Evolutionary conservation across 768 basidiomycete species (phyloP).

Genomic region (Galerina marginata): DNA sequence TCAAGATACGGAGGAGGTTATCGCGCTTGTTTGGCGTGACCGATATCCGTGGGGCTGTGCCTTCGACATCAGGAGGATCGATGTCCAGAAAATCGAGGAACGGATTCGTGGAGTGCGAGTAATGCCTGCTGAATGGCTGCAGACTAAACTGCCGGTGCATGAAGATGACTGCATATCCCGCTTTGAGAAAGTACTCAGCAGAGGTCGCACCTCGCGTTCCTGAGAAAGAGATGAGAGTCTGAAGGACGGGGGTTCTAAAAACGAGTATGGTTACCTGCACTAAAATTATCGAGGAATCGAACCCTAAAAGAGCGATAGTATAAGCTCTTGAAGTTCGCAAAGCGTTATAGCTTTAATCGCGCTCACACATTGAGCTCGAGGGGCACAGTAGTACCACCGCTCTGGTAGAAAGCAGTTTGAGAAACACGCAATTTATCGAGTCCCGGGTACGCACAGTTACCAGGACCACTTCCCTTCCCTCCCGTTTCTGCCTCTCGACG

Average conservation of each 20-base stretch:
- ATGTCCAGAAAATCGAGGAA: slow-evolving; percentile 95
- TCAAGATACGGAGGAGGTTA: slow-evolving; percentile 74
- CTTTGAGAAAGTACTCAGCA: slow-evolving; percentile 95
- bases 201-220: slow-evolving; percentile 97
- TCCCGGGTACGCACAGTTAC: slow-evolving; percentile 71
- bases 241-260: not conserved
- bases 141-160: slow-evolving; percentile 98
- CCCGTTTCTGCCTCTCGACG: slow-evolving; percentile 65
- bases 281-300: slow-evolving; percentile 98
- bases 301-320: slow-evolving; percentile 62
- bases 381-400: slow-evolving; percentile 97
- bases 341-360: slow-evolving; percentile 18
- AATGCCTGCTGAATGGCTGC: slow-evolving; percentile 96
- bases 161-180: slow-evolving; percentile 97
- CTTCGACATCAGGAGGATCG: slow-evolving; percentile 33
- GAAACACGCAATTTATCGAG: not conserved
- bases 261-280: slow-evolving; percentile 71
- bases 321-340: slow-evolving; percentile 26
- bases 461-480: slow-evolving; percentile 82
- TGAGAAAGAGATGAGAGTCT: slow-evolving; percentile 31
- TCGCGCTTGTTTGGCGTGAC: slow-evolving; percentile 70
- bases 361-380: slow-evolving; percentile 99
- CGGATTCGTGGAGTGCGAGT: slow-evolving; percentile 97
- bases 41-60: slow-evolving; percentile 55
- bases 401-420: slow-evolving; percentile 53